Base-by-base conservation (phyloP, 805 yeast genomes). In the Lipomyces spencermartinsiae region DNA sequence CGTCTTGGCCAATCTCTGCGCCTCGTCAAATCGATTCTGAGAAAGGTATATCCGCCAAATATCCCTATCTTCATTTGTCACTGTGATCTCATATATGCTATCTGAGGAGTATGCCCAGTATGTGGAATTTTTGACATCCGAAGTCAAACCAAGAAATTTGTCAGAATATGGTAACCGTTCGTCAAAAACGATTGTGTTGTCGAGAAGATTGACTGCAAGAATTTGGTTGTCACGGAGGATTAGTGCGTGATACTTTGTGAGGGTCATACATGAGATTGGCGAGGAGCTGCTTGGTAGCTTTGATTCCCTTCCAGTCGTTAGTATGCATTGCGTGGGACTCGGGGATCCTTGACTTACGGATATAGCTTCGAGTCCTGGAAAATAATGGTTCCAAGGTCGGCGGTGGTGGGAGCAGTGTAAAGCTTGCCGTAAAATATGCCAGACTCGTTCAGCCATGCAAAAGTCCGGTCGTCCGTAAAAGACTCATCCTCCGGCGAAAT, bases 81-180 rank as follows among this genome's bases (percentile, higher is more conserved):
- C 80, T 9, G 89, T 83, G 6, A 95, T 78, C 76, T 95, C 99
- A 75, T 84, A 90, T 9, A 95, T 86, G 60, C 82, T 82, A 4
- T 79, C 75, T 12, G 80, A 77, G 0, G 95, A 86, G 73, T 81
- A 91, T 2, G 90, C 78, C 99, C 99, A 95, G 73, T 81, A 90
- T 0, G 98, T 91, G 0, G 81, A 75, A 57, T 78, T 78, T 3
- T 77, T 67, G 62, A 78, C 77, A 73, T 90, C 96, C 1, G 82
- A 81, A 1, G 83, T 74, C 4, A 87, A 75, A 0, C 89, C 89
- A 6, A 82, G 65, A 58, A 84, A 75, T 34, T 76, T 73, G 58
- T 82, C 85, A 57, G 75, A 75, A 4, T 76, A 76, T 31, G 74
- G 73, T 3, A 86, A 76, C 1, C 80, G 75, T 53, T 82, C 83